Percentiles rank a stretch among this genome's conserved stretches.
phyloP scores from a whole-genome alignment of 1,139 yeast genomes.

The Candida glucosophila region DNA sequence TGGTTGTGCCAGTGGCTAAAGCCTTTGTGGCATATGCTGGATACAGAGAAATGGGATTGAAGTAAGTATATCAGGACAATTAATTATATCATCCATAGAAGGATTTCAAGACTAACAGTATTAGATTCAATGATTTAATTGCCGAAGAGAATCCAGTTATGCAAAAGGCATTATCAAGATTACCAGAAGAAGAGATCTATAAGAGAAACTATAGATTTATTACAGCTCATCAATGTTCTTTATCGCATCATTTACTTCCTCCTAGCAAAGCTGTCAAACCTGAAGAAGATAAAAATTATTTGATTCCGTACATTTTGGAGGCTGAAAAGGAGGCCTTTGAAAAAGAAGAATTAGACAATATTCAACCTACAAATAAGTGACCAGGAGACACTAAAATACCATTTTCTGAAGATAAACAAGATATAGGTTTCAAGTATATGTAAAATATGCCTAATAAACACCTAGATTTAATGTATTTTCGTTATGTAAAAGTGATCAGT shows the following conservation, averaged over 20 bases:
- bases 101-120: slow-evolving; percentile 11
- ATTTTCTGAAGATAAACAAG: no score
- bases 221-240: slow-evolving; percentile 83
- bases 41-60: slow-evolving; percentile 88
- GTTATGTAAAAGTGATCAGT: no score
- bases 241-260: slow-evolving; percentile 82
- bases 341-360: slow-evolving; percentile 81
- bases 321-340: slow-evolving; percentile 90
- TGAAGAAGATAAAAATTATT: slow-evolving; percentile 78
- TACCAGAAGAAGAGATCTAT: slow-evolving; percentile 76
- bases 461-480: no score
- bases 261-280: slow-evolving; percentile 68
- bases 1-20: slow-evolving; percentile 74
- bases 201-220: slow-evolving; percentile 88
- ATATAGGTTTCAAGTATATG: no score
- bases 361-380: slow-evolving; percentile 25
- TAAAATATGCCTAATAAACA: no score
- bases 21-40: slow-evolving; percentile 70
- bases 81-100: not conserved
- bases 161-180: slow-evolving; percentile 82
- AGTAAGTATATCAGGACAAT: slow-evolving; percentile 23
- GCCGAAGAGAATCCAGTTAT: slow-evolving; percentile 80
- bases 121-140: slow-evolving; percentile 71
- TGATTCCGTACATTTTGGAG: slow-evolving; percentile 84
- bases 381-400: no score